Conservation (phyloP, 768 basidiomycete species). For the Amanita inopinata region DNA sequence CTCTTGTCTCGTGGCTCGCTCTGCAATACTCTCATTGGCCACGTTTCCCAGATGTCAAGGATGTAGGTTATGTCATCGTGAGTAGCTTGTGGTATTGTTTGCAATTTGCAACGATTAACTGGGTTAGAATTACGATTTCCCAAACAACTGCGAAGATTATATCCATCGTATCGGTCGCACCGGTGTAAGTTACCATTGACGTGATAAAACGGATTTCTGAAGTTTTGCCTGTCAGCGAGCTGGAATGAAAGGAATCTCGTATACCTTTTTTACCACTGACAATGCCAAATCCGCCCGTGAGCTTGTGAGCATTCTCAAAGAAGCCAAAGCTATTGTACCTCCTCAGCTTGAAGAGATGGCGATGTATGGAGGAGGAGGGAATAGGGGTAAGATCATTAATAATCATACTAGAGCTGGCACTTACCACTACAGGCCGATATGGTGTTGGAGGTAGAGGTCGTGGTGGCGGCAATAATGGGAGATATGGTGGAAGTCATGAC, state of each 20-base stretch:
- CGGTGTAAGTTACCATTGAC: slow-evolving; percentile 43
- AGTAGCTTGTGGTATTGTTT: slow-evolving; percentile 23
- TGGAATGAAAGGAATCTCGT: slow-evolving; percentile 84
- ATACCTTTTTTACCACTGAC: slow-evolving; percentile 95
- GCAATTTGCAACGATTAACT: slow-evolving; percentile 5
- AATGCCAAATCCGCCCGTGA: slow-evolving; percentile 94
- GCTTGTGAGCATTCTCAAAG: slow-evolving; percentile 73
- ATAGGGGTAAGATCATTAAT: slow-evolving; percentile 41
- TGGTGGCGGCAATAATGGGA: slow-evolving; percentile 35
- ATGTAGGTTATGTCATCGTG: slow-evolving; percentile 95
- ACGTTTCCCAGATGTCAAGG: slow-evolving; percentile 83
- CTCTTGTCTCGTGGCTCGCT: slow-evolving; percentile 18
- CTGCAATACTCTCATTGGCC: slow-evolving; percentile 24
- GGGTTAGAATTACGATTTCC: slow-evolving; percentile 89
- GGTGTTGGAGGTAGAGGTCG: slow-evolving; percentile 33
- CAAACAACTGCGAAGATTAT: slow-evolving; percentile 97
- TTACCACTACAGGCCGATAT: slow-evolving; percentile 19
- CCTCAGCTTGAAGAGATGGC: slow-evolving; percentile 91
- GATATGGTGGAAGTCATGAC: slow-evolving; percentile 30
- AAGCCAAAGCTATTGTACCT: slow-evolving; percentile 80
- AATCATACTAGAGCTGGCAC: background rate
- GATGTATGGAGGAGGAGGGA: slow-evolving; percentile 76
- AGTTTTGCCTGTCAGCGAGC: slow-evolving; percentile 59
- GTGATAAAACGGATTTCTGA: slow-evolving; percentile 12
- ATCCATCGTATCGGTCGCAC: slow-evolving; percentile 99